Conservation (phyloP, 2,329 filamentous ascomycete genomes). For the Chaetomium sp. region DNA sequence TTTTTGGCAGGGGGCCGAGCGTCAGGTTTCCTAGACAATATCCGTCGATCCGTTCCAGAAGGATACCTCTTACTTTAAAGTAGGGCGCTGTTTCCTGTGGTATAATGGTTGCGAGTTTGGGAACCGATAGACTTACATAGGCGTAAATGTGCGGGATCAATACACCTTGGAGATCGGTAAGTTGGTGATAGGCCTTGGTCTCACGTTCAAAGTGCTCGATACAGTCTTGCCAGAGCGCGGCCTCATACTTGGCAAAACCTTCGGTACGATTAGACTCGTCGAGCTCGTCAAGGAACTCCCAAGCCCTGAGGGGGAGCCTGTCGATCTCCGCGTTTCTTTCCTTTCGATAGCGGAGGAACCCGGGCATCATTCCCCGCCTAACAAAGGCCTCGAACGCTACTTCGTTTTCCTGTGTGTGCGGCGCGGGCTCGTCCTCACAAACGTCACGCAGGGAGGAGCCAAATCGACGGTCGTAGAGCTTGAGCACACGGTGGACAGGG, state of each 20-base stretch:
- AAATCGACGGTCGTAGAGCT: constrained; percentile 25
- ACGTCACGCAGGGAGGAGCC: constrained; percentile 11
- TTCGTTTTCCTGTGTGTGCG: constrained; percentile 12
- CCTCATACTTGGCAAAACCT: constrained; percentile 24
- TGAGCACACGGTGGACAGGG: constrained; percentile 16
- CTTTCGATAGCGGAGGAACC: constrained; percentile 2
- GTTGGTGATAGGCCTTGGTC: constrained; percentile 20
- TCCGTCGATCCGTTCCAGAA: constrained; percentile 20
- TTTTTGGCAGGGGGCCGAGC: constrained; percentile 1
- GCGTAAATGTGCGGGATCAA: constrained; percentile 5
- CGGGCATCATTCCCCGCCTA: constrained; percentile 16
- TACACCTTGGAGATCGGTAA: constrained; percentile 13
- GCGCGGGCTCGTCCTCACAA: neutral
- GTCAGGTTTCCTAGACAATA: constrained; percentile 11
- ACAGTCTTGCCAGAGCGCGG: constrained; percentile 16
- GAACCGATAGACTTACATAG: constrained; percentile 13
- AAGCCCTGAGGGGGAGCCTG: neutral
- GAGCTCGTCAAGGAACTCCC: constrained; percentile 19
- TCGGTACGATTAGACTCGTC: constrained; percentile 13
- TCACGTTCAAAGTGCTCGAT: constrained; percentile 21
- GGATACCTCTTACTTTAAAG: constrained; percentile 19
- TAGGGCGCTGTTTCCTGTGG: constrained; percentile 14
- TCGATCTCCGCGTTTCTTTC: constrained; percentile 14
- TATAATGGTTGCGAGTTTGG: constrained; percentile 7
- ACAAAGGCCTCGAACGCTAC: constrained; percentile 17